Conservation (phyloP, 1,284 basidiomycete genomes). For the Mycena citricolor region DNA sequence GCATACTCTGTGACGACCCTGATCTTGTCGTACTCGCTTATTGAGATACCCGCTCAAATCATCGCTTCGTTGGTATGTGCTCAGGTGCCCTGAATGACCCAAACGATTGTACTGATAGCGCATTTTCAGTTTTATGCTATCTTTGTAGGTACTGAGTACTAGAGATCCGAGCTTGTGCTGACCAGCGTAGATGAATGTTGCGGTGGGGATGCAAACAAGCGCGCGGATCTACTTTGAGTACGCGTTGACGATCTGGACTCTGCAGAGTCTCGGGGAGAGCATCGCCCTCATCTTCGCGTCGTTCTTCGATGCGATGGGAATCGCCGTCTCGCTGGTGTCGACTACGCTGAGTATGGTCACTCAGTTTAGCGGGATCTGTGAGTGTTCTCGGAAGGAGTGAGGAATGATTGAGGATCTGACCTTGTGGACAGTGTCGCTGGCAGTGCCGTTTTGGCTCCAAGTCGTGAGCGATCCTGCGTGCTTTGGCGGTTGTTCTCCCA, state of each 20-base stretch:
- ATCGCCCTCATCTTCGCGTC: constrained; percentile 19
- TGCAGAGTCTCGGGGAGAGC: constrained; percentile 20
- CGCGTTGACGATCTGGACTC: constrained; percentile 13
- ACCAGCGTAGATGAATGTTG: constrained; percentile 23
- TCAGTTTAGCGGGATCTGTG: constrained; percentile 22
- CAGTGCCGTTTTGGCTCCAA: constrained; percentile 22
- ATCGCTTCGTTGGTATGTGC: constrained; percentile 14
- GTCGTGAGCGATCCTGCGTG: no score
- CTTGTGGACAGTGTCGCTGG: constrained; percentile 18
- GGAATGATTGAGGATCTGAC: no score
- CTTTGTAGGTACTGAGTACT: constrained; percentile 12
- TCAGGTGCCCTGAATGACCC: no score
- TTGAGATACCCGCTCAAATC: constrained; percentile 20
- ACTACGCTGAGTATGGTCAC: constrained; percentile 16
- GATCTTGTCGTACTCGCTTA: constrained; percentile 19
- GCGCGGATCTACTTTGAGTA: constrained; percentile 22
- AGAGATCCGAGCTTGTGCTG: no score
- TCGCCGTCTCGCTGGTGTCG: constrained; percentile 21
- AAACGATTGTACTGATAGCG: no score
- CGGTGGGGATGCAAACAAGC: constrained; percentile 22
- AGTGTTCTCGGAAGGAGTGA: background rate
- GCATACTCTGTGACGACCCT: constrained; percentile 20
- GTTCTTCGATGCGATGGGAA: constrained; percentile 20
- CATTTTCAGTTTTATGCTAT: constrained; percentile 14
- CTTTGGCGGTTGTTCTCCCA: no score